Conservation (phyloP, 768 basidiomycete species). For the Termitomyces sp. region DNA sequence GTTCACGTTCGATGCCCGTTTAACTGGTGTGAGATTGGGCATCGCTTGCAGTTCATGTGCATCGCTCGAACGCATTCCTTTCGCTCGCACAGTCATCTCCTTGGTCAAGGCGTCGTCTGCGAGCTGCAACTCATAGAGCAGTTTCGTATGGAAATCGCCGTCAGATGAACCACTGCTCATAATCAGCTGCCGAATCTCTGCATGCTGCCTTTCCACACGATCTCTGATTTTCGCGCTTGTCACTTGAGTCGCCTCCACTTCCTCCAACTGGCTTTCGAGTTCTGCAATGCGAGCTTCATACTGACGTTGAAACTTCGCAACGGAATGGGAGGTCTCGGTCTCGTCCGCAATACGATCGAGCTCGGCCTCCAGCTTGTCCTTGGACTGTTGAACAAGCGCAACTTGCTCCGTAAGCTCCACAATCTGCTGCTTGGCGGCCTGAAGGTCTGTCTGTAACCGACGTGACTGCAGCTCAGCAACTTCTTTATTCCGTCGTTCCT, state of each 20-base stretch:
- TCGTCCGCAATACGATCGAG: slow-evolving; percentile 63
- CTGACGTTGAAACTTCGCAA: slow-evolving; percentile 56
- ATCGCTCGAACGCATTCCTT: slow-evolving; percentile 25
- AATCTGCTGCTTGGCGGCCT: slow-evolving; percentile 47
- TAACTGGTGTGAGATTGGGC: slow-evolving; percentile 44
- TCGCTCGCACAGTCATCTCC: slow-evolving; percentile 39
- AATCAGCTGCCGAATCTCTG: slow-evolving; percentile 66
- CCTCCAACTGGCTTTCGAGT: slow-evolving; percentile 55
- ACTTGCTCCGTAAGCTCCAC: slow-evolving; percentile 52
- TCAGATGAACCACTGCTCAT: slow-evolving; percentile 52
- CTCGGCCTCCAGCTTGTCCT: slow-evolving; percentile 61
- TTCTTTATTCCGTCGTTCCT: slow-evolving; percentile 61
- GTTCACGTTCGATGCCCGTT: slow-evolving; percentile 30
- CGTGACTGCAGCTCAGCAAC: slow-evolving; percentile 56
- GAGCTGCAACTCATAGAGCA: slow-evolving; percentile 57
- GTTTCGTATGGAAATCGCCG: slow-evolving; percentile 51
- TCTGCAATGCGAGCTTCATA: slow-evolving; percentile 58
- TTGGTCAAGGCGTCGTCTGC: slow-evolving; percentile 52
- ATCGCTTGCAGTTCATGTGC: slow-evolving; percentile 30
- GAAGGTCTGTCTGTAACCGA: slow-evolving; percentile 57
- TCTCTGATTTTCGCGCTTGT: slow-evolving; percentile 53
- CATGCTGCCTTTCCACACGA: slow-evolving; percentile 60
- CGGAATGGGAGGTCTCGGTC: slow-evolving; percentile 42
- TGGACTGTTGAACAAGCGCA: slow-evolving; percentile 48
- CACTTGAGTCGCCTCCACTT: slow-evolving; percentile 43